These are phyloP conservation scores for Metschnikowia amazonensis DNA, from an alignment of 805 yeast species.

Conservation along the genomic window DNA sequence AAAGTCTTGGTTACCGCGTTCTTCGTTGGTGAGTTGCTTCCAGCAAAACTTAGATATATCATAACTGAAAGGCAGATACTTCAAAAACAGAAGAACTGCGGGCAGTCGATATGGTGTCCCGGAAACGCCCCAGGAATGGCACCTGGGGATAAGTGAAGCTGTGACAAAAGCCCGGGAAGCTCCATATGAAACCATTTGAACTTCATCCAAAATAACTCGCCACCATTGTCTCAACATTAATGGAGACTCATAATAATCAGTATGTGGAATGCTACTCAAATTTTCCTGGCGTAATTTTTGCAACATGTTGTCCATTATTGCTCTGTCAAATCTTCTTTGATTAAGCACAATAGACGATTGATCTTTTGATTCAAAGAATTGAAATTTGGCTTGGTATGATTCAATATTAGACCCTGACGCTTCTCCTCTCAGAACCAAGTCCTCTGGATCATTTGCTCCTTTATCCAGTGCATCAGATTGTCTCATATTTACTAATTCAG, in stretches of 20 bases:
- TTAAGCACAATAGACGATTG: constrained; percentile 10
- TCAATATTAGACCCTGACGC: constrained; percentile 11
- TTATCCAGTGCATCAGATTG: not conserved
- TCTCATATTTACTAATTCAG: not conserved
- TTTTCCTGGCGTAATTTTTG: constrained; percentile 10
- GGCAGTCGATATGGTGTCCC: constrained; percentile 86
- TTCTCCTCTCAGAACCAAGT: not conserved
- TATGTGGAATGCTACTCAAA: constrained; percentile 13
- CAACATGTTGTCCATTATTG: constrained; percentile 13
- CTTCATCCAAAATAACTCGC: constrained; percentile 90
- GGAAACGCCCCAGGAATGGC: constrained; percentile 95
- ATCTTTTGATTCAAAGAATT: constrained; percentile 5
- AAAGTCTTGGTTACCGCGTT: constrained; percentile 25
- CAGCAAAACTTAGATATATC: constrained; percentile 39
- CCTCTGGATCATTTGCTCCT: constrained; percentile 10
- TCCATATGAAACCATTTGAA: constrained; percentile 81
- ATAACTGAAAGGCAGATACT: constrained; percentile 60
- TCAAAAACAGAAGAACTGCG: constrained; percentile 65
- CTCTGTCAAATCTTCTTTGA: constrained; percentile 15
- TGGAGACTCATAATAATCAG: constrained; percentile 62
- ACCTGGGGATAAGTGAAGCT: constrained; percentile 73
- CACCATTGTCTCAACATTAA: constrained; percentile 78
- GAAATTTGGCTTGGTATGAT: constrained; percentile 13
- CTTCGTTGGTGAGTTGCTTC: constrained; percentile 25
- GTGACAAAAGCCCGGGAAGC: constrained; percentile 75